phyloP scores from a whole-genome alignment of 1,284 basidiomycete genomes.

The Takashimella koratensis region DNA sequence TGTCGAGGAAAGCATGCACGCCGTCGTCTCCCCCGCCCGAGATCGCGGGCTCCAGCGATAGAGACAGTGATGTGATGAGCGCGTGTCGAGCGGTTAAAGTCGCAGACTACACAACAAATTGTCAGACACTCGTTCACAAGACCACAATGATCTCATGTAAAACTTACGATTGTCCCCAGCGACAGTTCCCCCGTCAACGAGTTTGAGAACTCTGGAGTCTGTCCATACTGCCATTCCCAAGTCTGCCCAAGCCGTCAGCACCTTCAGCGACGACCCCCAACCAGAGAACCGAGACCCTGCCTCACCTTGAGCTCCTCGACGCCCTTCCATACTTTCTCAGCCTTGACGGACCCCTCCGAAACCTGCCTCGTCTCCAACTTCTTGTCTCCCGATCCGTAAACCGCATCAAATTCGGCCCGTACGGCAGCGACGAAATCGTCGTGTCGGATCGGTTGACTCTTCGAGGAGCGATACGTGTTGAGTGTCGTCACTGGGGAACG shows the following conservation, averaged over 20 bases:
- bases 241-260: conserved; percentile 53
- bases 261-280: background rate
- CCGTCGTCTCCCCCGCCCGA: conserved; percentile 8
- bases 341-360: conserved; percentile 36
- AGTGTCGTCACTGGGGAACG: conserved; percentile 89
- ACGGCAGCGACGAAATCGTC: conserved; percentile 69
- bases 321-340: conserved; percentile 57
- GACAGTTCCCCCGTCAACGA: conserved; percentile 30
- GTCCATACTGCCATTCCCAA: conserved; percentile 92
- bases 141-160: too few species aligned
- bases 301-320: conserved; percentile 56
- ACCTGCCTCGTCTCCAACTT: conserved; percentile 14
- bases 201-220: conserved; percentile 84
- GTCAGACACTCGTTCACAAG: too few species aligned
- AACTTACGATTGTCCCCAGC: conserved; percentile 46
- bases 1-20: conserved; percentile 29
- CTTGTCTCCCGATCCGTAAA: conserved; percentile 53
- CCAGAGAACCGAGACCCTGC: background rate
- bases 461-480: conserved; percentile 53
- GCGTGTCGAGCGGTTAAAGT: conserved; percentile 51
- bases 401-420: conserved; percentile 63
- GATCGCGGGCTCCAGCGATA: conserved; percentile 20
- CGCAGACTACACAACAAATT: conserved; percentile 45
- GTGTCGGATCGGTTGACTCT: conserved; percentile 54
- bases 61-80: conserved; percentile 44